These are phyloP conservation scores for Coniophora puteana DNA, from an alignment of 1,284 basidiomycete species.

Conservation along the genomic window DNA sequence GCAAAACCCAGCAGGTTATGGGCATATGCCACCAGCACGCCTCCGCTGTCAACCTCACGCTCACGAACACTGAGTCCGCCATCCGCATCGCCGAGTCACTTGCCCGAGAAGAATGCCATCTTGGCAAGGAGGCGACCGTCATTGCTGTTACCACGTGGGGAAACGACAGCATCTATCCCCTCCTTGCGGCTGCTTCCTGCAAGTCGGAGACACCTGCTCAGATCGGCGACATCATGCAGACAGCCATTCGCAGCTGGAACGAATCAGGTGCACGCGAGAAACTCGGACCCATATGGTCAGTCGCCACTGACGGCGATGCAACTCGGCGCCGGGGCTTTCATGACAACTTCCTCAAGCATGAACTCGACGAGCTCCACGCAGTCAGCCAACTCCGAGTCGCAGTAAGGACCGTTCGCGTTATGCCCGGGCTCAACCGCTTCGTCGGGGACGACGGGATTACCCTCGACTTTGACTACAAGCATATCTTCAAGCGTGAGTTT, in stretches of 20 bases:
- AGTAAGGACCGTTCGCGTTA: conserved; percentile 4
- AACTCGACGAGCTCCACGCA: too few relatives aligned
- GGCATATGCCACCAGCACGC: conserved; percentile 20
- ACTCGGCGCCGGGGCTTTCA: conserved; percentile 8
- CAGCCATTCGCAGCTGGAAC: not conserved
- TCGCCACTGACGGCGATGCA: conserved; percentile 15
- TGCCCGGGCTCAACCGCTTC: conserved; percentile 13
- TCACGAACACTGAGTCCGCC: conserved; percentile 4
- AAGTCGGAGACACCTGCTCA: conserved; percentile 7
- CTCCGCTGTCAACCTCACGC: conserved; percentile 2
- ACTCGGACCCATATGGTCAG: conserved; percentile 11
- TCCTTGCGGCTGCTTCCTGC: conserved; percentile 10
- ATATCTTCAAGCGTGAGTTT: conserved; percentile 14
- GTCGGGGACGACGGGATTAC: conserved; percentile 8
- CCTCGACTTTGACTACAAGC: conserved; percentile 14
- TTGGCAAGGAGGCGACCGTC: conserved; percentile 12
- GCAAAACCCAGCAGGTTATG: conserved; percentile 12
- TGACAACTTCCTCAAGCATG: conserved; percentile 4
- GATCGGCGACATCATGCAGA: too few relatives aligned
- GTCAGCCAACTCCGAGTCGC: conserved; percentile 1
- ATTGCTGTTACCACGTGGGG: conserved; percentile 4
- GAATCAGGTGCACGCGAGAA: not conserved
- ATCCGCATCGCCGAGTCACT: conserved; percentile 1
- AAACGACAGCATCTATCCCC: conserved; percentile 8
- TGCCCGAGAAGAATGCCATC: conserved; percentile 2